A percentile compares a stretch with the other conserved stretches of the same genome.
phyloP scores from a whole-genome alignment of 2,329 filamentous ascomycete species.

The Ophiostoma montium region DNA sequence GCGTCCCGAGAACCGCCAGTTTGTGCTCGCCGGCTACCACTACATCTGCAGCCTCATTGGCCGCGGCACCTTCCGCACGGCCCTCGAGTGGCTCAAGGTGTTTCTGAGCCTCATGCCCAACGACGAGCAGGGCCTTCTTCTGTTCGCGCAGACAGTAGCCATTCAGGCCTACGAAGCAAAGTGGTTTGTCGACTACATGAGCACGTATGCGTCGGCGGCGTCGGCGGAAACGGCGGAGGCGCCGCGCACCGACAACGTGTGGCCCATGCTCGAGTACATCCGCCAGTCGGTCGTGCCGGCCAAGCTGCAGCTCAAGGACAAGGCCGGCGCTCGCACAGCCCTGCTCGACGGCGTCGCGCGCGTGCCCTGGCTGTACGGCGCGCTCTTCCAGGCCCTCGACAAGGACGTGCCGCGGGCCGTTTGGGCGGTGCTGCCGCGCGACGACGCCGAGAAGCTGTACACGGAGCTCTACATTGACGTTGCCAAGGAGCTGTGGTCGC shows the following conservation, averaged over 20 bases:
- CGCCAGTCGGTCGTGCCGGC: slow-evolving; percentile 66
- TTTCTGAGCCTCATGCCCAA: slow-evolving; percentile 58
- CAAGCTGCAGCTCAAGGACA: slow-evolving; percentile 54
- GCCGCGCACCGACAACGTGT: slow-evolving; percentile 1
- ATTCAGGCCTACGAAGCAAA: slow-evolving; percentile 65
- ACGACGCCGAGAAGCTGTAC: slow-evolving; percentile 52
- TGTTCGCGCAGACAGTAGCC: slow-evolving; percentile 72
- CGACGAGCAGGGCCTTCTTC: slow-evolving; percentile 72
- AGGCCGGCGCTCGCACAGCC: slow-evolving; percentile 46
- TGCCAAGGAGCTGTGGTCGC: slow-evolving; percentile 67
- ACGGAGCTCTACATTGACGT: slow-evolving; percentile 62
- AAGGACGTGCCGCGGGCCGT: slow-evolving; percentile 65
- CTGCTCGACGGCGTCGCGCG: slow-evolving; percentile 54
- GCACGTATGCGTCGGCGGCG: no score
- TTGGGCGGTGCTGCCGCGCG: slow-evolving; percentile 63
- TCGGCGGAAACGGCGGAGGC: no score
- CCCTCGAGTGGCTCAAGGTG: slow-evolving; percentile 85
- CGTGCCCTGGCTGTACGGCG: slow-evolving; percentile 73
- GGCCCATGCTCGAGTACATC: slow-evolving; percentile 43
- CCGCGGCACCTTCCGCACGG: slow-evolving; percentile 88
- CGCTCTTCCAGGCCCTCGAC: slow-evolving; percentile 66
- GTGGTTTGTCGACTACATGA: slow-evolving; percentile 60
- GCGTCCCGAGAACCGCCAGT: slow-evolving; percentile 76
- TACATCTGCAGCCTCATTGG: slow-evolving; percentile 76
- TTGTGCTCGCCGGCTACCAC: slow-evolving; percentile 80